A percentile compares a stretch with the other conserved stretches of the same genome.
These are phyloP conservation scores for Aspergillus intermedius DNA, from an alignment of 2,329 filamentous ascomycete genomes.

Conservation along the genomic window DNA sequence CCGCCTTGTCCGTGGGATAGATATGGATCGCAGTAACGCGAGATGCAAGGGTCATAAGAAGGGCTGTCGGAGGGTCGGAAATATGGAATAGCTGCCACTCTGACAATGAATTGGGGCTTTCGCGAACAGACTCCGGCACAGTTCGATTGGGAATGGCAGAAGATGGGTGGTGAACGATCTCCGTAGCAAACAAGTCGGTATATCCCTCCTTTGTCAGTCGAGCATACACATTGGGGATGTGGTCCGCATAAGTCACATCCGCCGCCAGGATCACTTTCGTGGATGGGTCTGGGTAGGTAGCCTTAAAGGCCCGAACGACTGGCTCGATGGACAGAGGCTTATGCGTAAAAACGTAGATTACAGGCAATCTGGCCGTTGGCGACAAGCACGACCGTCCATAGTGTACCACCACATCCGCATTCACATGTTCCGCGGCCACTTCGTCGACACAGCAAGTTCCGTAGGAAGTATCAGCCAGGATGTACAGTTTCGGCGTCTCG, in stretches of 20 bases:
- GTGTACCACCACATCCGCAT: constrained; percentile 86
- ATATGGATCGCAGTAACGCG: constrained; percentile 74
- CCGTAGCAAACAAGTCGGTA: constrained; percentile 59
- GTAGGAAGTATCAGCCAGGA: constrained; percentile 92
- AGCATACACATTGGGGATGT: constrained; percentile 56
- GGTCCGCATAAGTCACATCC: constrained; percentile 77
- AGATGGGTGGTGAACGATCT: constrained; percentile 69
- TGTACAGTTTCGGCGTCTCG: constrained; percentile 55
- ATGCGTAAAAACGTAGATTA: constrained; percentile 83
- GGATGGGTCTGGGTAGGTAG: constrained; percentile 59
- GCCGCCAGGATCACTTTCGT: constrained; percentile 73
- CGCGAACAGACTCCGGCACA: constrained; percentile 48
- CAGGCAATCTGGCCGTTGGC: constrained; percentile 77
- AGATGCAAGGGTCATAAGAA: constrained; percentile 80
- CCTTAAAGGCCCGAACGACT: constrained; percentile 56
- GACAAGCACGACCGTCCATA: constrained; percentile 91
- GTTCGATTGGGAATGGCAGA: constrained; percentile 79
- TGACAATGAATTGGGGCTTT: constrained; percentile 47
- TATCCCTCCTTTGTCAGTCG: constrained; percentile 61
- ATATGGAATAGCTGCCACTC: constrained; percentile 79
- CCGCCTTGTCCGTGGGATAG: constrained; percentile 53
- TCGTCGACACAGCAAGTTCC: constrained; percentile 97
- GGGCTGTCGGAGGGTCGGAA: constrained; percentile 68
- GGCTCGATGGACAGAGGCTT: constrained; percentile 59
- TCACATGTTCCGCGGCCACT: constrained; percentile 86